Evolutionary conservation across 768 basidiomycete species (phyloP).

Genomic region (Gymnopilus junonius): DNA sequence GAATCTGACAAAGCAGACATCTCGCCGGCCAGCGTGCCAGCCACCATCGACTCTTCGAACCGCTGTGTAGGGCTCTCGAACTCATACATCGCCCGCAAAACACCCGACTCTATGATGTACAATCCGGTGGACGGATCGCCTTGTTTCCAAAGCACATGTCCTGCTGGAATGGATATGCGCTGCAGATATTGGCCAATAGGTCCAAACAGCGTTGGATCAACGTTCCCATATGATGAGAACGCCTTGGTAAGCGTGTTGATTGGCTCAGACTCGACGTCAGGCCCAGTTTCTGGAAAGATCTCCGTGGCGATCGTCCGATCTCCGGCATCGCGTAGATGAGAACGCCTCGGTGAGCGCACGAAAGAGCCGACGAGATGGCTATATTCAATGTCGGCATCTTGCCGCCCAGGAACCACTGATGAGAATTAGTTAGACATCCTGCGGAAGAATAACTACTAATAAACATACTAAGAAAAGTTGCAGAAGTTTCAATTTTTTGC

Average conservation of each 20-base stretch:
- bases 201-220: slow-evolving; percentile 59
- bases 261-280: slow-evolving; percentile 57
- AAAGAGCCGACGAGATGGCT: slow-evolving; percentile 47
- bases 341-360: slow-evolving; percentile 67
- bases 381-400: slow-evolving; percentile 51
- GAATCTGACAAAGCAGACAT: slow-evolving; percentile 81
- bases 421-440: not conserved
- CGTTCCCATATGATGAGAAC: slow-evolving; percentile 73
- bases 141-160: slow-evolving; percentile 73
- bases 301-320: slow-evolving; percentile 66
- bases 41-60: slow-evolving; percentile 91
- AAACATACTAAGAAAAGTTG: slow-evolving; percentile 46
- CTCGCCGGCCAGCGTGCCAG: slow-evolving; percentile 92
- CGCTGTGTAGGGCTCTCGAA: slow-evolving; percentile 70
- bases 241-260: slow-evolving; percentile 76
- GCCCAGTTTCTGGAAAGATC: slow-evolving; percentile 28
- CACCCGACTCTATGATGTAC: slow-evolving; percentile 88
- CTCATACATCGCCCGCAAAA: slow-evolving; percentile 80
- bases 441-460: slow-evolving; percentile 1
- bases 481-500: slow-evolving; percentile 57
- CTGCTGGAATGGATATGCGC: slow-evolving; percentile 58
- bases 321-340: slow-evolving; percentile 73
- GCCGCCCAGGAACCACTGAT: slow-evolving; percentile 62
- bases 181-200: slow-evolving; percentile 76
- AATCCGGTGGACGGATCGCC: slow-evolving; percentile 81